These are phyloP conservation scores for Camelina neglecta DNA, from an alignment of 345 rosid genomes.

Conservation along the genomic window DNA sequence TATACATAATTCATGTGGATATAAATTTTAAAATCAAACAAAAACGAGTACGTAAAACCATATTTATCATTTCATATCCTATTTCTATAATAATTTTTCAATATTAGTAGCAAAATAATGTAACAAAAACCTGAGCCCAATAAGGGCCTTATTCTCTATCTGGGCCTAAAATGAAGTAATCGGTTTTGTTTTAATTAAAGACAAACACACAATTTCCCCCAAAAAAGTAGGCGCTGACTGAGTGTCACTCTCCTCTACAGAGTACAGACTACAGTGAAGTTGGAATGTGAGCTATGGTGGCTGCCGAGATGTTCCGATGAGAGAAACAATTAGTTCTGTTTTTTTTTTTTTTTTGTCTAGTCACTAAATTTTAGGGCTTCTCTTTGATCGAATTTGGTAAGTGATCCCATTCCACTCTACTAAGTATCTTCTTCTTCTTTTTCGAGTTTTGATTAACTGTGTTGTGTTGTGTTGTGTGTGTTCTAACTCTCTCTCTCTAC, in stretches of 20 bases:
- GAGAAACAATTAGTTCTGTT: neutral
- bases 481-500: neutral
- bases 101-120: neutral
- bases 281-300: conserved; percentile 17
- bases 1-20: too few species aligned
- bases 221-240: conserved; percentile 3
- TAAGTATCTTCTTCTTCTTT: neutral
- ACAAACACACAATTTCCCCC: conserved; percentile 17
- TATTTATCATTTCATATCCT: too few species aligned
- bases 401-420: neutral
- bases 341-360: too few species aligned
- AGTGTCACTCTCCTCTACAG: neutral
- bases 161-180: neutral
- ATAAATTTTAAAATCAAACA: too few species aligned
- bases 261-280: neutral
- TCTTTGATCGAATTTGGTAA: conserved; percentile 27
- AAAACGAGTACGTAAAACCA: too few species aligned
- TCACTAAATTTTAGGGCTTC: neutral
- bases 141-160: neutral
- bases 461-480: neutral
- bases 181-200: neutral
- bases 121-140: neutral
- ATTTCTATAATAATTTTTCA: too few species aligned
- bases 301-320: conserved; percentile 30
- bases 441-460: neutral